Evolutionary conservation across 1,139 yeast species (phyloP), one percentile per base, ranked within the genome.

Genomic region (Geotrichum europaeum): DNA sequence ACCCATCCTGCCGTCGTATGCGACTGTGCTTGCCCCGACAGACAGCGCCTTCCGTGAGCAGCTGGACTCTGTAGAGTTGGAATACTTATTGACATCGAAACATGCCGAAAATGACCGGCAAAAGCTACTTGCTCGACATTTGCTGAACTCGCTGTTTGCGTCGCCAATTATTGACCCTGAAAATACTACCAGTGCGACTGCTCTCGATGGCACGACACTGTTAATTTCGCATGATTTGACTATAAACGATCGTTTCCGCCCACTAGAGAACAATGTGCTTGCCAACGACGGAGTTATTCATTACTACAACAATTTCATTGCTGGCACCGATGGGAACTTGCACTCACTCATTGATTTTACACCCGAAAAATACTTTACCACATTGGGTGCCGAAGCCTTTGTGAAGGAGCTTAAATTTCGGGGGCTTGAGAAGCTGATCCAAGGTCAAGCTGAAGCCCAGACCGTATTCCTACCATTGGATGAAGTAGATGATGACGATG

Each of bases 361-460:
- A n/a, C 87, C 92, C 0, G 79, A 87, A 65, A 90, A 87, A 70
- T 84, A 88, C 59, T 75, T 92, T 10, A 79, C 81, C 66, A 97
- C 96, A 0, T 73, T 91, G 62, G 85, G 84, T 62, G 85, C 84
- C 57, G 78, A 86, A 1, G 78, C 78, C 40, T 85, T 89, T 71
- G 95, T 88, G 1, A 79, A 81, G 24, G 97, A 90, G 68, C 69
- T 90, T 25, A 77, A 82, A 57, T 83, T 89, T 64, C 80, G 94
- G 63, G 79, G 81, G 15, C 74, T 90, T 32, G 75, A 77, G 2
- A 65, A 78, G 50, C 74, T 89, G 58, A 80, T 92, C 24, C 85
- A 87, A 59, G 66, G 80, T 3, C 65, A 76, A 0, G 68, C 76
- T 0, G 45, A 72, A 0, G 75, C 80, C 51, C 90, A 85, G 67